A percentile compares a stretch with the other conserved stretches of the same genome.
Conservation (phyloP, 805 yeast species). For the Pichia nanzhaoensis region DNA sequence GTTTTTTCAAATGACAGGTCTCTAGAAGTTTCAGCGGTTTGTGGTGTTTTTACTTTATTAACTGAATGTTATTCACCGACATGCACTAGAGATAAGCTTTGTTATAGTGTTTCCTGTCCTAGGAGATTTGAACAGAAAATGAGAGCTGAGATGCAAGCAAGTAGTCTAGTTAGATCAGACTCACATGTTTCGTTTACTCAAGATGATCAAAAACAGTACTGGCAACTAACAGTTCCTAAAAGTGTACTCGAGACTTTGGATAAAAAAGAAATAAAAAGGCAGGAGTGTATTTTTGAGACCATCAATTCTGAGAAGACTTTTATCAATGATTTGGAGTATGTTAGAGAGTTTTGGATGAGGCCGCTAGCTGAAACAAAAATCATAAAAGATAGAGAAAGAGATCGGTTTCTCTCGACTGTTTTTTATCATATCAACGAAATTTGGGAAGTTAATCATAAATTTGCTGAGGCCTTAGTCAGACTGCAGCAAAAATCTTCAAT, state of each 20-base stretch:
- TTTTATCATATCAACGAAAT: constrained; percentile 87
- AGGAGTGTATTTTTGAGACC: constrained; percentile 90
- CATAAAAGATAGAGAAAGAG: constrained; percentile 83
- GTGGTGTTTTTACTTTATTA: constrained; percentile 87
- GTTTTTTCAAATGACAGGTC: constrained; percentile 4
- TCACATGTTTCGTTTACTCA: constrained; percentile 64
- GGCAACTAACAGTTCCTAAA: constrained; percentile 90
- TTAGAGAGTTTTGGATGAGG: constrained; percentile 89
- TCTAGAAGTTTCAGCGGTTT: constrained; percentile 36
- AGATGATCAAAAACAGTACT: constrained; percentile 74
- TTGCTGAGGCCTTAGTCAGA: constrained; percentile 83
- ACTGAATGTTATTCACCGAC: constrained; percentile 98
- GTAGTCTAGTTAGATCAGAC: constrained; percentile 73
- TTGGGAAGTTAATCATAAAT: constrained; percentile 70
- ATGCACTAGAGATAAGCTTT: constrained; percentile 78
- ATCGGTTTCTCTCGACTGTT: constrained; percentile 84
- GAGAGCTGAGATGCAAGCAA: constrained; percentile 78
- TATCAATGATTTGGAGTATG: constrained; percentile 87
- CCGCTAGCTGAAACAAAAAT: constrained; percentile 82
- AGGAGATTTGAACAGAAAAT: constrained; percentile 94
- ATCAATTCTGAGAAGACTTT: constrained; percentile 92
- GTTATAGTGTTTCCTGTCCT: constrained; percentile 96
- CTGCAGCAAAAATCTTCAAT: constrained; percentile 84
- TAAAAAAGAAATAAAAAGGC: constrained; percentile 83
- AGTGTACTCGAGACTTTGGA: constrained; percentile 71